Evolutionary conservation across 2,329 filamentous ascomycete species (phyloP).

Genomic region (Aspergillus pseudoglaucus): DNA sequence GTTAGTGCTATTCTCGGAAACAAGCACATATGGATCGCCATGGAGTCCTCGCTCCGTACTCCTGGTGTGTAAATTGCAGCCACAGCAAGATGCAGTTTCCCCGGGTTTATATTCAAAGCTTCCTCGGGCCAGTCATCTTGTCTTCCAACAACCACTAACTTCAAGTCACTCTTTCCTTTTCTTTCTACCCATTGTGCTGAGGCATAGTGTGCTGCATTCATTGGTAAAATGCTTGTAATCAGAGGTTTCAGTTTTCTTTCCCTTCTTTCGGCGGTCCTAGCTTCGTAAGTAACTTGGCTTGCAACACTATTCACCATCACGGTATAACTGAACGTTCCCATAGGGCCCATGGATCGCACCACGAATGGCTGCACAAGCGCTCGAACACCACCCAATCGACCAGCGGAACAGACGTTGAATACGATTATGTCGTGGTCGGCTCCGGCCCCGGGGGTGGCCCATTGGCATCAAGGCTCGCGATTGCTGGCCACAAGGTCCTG

Average conservation of each 20-base stretch:
- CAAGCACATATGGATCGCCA: neutral
- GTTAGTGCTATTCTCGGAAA: neutral
- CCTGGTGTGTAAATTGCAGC: neutral
- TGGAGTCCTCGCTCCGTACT: neutral
- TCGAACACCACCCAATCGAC: neutral
- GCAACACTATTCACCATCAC: no score
- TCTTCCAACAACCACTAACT: neutral
- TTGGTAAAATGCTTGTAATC: constrained; percentile 1
- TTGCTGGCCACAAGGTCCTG: constrained; percentile 54
- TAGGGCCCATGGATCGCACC: neutral
- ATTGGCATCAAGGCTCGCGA: constrained; percentile 53
- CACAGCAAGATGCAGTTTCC: neutral
- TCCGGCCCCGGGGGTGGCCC: constrained; percentile 56
- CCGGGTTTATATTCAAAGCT: neutral
- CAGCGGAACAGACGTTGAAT: constrained; percentile 22
- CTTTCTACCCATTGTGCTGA: neutral
- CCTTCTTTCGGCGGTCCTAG: constrained; percentile 8
- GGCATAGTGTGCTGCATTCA: constrained; percentile 7
- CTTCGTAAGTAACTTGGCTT: constrained; percentile 6
- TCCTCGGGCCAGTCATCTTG: neutral
- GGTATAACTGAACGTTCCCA: neutral
- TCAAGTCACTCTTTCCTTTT: neutral
- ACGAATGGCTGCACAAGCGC: neutral
- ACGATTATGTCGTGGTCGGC: constrained; percentile 59
- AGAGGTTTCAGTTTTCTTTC: constrained; percentile 7